phyloP scores from a whole-genome alignment of 352 stramenopile species.

The Thalassiosira hispida region DNA sequence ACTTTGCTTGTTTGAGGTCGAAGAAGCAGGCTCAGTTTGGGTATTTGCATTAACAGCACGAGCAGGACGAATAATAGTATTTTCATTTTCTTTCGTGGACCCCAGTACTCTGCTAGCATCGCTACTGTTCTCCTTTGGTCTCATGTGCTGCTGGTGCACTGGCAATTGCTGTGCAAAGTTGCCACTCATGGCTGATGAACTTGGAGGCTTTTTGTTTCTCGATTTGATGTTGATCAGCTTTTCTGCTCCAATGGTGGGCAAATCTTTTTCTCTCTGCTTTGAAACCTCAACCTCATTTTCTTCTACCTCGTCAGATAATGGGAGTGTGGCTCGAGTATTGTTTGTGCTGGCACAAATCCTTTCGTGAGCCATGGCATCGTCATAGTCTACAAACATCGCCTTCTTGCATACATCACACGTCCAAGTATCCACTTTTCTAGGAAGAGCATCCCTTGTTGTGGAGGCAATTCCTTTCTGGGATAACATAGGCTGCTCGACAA shows the following conservation, averaged over 20 bases:
- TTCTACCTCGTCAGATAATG: conserved; percentile 4
- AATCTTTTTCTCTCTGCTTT: background rate
- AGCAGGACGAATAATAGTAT: background rate
- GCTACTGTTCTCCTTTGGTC: background rate
- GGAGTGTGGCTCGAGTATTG: conserved; percentile 1
- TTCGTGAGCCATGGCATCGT: conserved; percentile 16
- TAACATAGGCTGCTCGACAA: background rate
- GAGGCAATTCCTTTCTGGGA: background rate
- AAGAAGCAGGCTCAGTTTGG: conserved; percentile 1
- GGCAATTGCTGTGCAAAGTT: conserved; percentile 3
- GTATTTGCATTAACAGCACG: background rate
- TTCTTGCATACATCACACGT: conserved; percentile 24
- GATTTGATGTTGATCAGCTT: background rate
- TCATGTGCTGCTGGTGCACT: background rate
- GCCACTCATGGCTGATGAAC: background rate
- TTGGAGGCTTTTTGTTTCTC: background rate
- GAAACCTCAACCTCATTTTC: background rate
- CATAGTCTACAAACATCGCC: conserved; percentile 32
- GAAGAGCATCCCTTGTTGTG: background rate
- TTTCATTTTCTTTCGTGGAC: background rate
- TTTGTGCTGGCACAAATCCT: background rate
- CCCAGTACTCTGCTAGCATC: background rate
- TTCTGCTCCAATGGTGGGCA: background rate
- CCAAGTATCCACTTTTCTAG: background rate
- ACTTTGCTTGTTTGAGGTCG: background rate